Percentiles rank a stretch among this genome's conserved stretches.
Conservation (phyloP, 179 eudicot genomes). For the Nepenthes alata region DNA sequence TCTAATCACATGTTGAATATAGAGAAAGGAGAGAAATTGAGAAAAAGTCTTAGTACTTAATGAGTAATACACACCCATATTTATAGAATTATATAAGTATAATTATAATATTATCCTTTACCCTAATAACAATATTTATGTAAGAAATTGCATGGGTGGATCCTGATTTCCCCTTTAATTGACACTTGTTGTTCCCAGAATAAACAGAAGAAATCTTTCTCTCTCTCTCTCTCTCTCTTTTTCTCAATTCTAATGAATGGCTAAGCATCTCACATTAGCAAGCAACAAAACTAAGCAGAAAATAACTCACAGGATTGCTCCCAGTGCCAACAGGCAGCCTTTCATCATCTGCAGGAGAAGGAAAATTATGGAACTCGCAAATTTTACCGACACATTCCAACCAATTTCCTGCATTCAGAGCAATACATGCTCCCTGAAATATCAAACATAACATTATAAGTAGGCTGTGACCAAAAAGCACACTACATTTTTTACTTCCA, state of each 20-base stretch:
- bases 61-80: too few relatives aligned
- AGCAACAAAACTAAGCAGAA: neutral
- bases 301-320: slow-evolving; percentile 89
- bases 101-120: too few relatives aligned
- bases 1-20: too few relatives aligned
- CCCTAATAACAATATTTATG: too few relatives aligned
- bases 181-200: too few relatives aligned
- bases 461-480: neutral
- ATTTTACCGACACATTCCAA: slow-evolving; percentile 46
- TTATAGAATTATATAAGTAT: too few relatives aligned
- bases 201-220: too few relatives aligned
- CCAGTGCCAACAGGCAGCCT: slow-evolving; percentile 94
- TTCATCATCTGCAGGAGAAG: slow-evolving; percentile 65
- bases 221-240: neutral
- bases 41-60: too few relatives aligned
- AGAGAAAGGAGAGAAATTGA: too few relatives aligned
- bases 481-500: neutral
- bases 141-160: too few relatives aligned
- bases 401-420: slow-evolving; percentile 74
- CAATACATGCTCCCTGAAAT: slow-evolving; percentile 79
- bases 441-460: neutral
- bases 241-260: neutral
- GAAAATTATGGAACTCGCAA: slow-evolving; percentile 53
- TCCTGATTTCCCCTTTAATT: too few relatives aligned
- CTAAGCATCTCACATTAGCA: neutral